Conservation (phyloP, 306 rosid species). For the Cyclanthera cordifolia region DNA sequence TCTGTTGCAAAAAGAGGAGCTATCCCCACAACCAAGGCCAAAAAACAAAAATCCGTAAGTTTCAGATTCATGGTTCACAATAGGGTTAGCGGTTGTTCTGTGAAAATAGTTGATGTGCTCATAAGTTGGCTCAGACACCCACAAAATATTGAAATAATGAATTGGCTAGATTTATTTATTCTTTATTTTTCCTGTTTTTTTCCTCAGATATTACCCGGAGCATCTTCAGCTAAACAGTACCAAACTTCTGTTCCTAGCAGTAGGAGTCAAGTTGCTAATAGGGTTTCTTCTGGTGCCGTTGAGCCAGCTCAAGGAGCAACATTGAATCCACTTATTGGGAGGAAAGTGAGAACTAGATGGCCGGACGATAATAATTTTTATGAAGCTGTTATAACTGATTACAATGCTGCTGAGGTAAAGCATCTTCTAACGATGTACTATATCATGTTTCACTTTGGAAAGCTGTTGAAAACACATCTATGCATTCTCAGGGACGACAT, state of each 20-base stretch:
- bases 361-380: conserved; percentile 91
- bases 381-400: conserved; percentile 73
- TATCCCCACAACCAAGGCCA: conserved; percentile 57
- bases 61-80: not conserved
- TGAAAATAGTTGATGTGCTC: no score
- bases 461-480: conserved; percentile 14
- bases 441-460: not conserved
- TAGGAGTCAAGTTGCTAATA: conserved; percentile 53
- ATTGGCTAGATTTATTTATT: not conserved
- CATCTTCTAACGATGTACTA: not conserved
- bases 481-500: conserved; percentile 60
- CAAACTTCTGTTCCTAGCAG: conserved; percentile 62
- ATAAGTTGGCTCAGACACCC: no score
- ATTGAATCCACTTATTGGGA: conserved; percentile 50
- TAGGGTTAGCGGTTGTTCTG: no score
- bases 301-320: conserved; percentile 55
- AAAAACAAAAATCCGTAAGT: conserved; percentile 81
- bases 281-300: conserved; percentile 47
- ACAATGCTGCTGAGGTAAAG: conserved; percentile 53
- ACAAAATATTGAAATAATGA: not conserved
- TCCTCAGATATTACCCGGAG: conserved; percentile 41
- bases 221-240: conserved; percentile 56
- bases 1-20: conserved; percentile 64
- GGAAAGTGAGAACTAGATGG: conserved; percentile 87
- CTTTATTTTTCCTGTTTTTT: conserved; percentile 3